Percentiles rank a stretch among this genome's conserved stretches.
These are phyloP conservation scores for Kwoniella botswanensis DNA, from an alignment of 768 basidiomycete genomes.

Conservation along the genomic window DNA sequence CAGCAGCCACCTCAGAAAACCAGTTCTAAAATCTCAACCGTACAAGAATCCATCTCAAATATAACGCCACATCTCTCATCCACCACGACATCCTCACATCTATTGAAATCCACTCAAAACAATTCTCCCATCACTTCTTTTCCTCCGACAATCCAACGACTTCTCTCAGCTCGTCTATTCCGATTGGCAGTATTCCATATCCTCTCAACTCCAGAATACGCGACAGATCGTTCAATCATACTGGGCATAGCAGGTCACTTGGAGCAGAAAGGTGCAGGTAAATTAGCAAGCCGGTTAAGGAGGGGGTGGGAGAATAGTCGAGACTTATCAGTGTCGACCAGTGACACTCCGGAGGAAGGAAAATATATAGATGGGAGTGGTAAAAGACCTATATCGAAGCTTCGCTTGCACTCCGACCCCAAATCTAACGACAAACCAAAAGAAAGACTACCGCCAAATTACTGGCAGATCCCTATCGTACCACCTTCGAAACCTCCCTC, in stretches of 20 bases:
- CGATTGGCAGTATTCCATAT: slow-evolving; percentile 39
- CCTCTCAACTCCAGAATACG: slow-evolving; percentile 37
- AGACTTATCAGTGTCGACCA: neutral
- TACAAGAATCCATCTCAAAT: neutral
- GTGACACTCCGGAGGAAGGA: neutral
- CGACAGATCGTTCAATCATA: slow-evolving; percentile 27
- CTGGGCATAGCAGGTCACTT: slow-evolving; percentile 25
- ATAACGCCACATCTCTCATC: neutral
- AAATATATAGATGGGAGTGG: neutral
- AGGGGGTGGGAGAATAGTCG: slow-evolving; percentile 24
- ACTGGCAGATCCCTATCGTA: slow-evolving; percentile 23
- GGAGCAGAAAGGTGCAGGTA: slow-evolving; percentile 34
- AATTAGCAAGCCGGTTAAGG: slow-evolving; percentile 36
- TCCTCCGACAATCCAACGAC: slow-evolving; percentile 32
- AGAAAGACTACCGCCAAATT: slow-evolving; percentile 14
- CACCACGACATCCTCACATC: neutral
- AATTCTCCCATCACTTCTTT: slow-evolving; percentile 1
- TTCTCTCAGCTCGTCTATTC: slow-evolving; percentile 36
- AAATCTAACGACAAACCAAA: neutral
- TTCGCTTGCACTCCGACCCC: slow-evolving; percentile 22
- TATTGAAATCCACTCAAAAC: neutral
- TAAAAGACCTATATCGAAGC: neutral
- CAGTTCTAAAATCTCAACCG: neutral
- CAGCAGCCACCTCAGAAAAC: no score
- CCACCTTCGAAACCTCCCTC: slow-evolving; percentile 1